These are phyloP conservation scores for Eragrostis curvula DNA, from an alignment of 176 grass and related monocot species.

Conservation along the genomic window DNA sequence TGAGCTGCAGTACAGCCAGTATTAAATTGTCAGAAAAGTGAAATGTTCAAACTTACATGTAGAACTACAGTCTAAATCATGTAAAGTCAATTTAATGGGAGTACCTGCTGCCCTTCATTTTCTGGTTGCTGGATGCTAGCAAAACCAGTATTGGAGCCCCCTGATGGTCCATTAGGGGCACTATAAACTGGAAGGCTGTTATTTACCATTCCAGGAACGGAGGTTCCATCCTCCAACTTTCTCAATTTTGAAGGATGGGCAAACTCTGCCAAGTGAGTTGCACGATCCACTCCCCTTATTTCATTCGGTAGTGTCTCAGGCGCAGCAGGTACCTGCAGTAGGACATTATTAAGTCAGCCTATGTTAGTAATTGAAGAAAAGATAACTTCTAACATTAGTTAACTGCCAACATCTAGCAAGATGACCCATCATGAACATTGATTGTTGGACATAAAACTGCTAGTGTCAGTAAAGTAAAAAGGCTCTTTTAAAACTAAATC, in stretches of 20 bases:
- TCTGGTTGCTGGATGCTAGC: conserved; percentile 53
- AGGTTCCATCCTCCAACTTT: conserved; percentile 70
- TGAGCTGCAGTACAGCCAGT: conserved; percentile 53
- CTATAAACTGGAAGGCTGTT: conserved; percentile 41
- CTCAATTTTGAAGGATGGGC: conserved; percentile 61
- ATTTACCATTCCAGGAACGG: conserved; percentile 41
- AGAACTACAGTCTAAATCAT: conserved; percentile 17
- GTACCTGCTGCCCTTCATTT: conserved; percentile 74
- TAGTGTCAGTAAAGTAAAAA: conserved; percentile 16
- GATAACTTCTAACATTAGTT: too few relatives aligned
- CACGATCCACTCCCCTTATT: conserved; percentile 47
- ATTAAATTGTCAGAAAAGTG: conserved; percentile 9
- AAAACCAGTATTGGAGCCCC: conserved; percentile 52
- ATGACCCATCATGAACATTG: conserved; percentile 23
- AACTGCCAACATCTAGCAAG: background rate
- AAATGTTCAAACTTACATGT: background rate
- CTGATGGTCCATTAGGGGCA: conserved; percentile 38
- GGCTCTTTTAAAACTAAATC: conserved; percentile 10
- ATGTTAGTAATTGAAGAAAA: conserved; percentile 6
- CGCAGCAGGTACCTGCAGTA: conserved; percentile 47
- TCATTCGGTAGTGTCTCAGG: conserved; percentile 46
- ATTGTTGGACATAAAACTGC: background rate
- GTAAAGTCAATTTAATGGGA: background rate
- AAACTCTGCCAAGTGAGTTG: conserved; percentile 49
- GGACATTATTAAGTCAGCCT: conserved; percentile 44